phyloP scores from a whole-genome alignment of 306 rosid genomes.

The Potentilla sterilis region DNA sequence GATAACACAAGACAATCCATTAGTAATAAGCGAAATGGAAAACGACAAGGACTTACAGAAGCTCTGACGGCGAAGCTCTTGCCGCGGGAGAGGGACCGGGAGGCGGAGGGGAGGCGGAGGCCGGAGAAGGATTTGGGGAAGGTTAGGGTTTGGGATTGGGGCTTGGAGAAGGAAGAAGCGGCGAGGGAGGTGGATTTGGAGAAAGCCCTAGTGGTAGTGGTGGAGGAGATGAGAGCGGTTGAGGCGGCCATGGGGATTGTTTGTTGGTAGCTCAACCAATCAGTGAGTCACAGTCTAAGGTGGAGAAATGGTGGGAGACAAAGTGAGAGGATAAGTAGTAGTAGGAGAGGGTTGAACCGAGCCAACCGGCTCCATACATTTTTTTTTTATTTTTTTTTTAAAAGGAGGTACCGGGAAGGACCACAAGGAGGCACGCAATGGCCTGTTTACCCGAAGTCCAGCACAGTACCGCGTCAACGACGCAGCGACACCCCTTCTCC shows the following conservation, averaged over 20 bases:
- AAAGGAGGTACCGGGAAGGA: too few relatives aligned
- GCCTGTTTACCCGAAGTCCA: too few relatives aligned
- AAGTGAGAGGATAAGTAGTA: conserved; percentile 10
- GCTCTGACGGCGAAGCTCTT: conserved; percentile 68
- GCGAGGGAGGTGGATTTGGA: conserved; percentile 34
- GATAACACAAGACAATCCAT: neutral
- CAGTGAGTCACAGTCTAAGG: neutral
- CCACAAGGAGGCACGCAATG: too few relatives aligned
- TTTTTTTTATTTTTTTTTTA: too few relatives aligned
- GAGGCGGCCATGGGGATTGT: conserved; percentile 43
- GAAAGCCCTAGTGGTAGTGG: conserved; percentile 43
- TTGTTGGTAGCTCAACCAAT: neutral
- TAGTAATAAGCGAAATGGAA: neutral
- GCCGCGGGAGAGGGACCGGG: conserved; percentile 43
- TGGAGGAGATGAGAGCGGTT: conserved; percentile 59
- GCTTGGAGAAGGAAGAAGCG: conserved; percentile 33
- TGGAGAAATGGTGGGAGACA: conserved; percentile 6
- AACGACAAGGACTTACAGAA: conserved; percentile 37
- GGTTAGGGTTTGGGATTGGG: conserved; percentile 40
- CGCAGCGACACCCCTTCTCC: too few relatives aligned
- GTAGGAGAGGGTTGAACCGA: neutral
- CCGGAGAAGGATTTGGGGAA: conserved; percentile 62
- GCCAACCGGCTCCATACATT: conserved; percentile 21
- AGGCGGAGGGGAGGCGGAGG: conserved; percentile 51
- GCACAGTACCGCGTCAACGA: too few relatives aligned